phyloP scores from a whole-genome alignment of 2,329 filamentous ascomycete genomes.

The Fusarium nurragi region DNA sequence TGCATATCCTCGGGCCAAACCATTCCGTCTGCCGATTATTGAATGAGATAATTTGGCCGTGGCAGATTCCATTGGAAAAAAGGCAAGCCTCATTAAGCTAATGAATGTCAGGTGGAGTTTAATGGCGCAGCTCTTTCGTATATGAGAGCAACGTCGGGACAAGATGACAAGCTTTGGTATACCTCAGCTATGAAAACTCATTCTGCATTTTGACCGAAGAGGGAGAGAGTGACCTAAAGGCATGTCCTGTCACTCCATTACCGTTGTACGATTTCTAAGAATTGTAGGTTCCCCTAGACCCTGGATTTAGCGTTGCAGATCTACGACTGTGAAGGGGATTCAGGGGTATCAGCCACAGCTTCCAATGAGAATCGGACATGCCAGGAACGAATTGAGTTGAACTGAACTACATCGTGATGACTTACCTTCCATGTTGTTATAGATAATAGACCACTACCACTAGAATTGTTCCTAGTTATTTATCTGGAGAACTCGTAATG shows the following conservation, averaged over 20 bases:
- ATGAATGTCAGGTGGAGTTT: not conserved
- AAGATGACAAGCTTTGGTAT: not conserved
- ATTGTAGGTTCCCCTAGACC: constrained; percentile 13
- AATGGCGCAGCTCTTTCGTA: not conserved
- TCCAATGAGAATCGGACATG: constrained; percentile 15
- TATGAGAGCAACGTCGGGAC: not conserved
- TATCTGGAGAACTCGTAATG: not conserved
- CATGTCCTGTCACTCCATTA: not conserved
- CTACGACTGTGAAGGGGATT: constrained; percentile 16
- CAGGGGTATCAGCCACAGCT: constrained; percentile 23
- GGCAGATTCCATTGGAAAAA: not conserved
- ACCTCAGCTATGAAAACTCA: not conserved
- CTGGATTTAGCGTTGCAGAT: constrained; percentile 38
- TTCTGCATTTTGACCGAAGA: not conserved
- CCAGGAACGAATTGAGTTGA: not conserved
- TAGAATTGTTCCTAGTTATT: not conserved
- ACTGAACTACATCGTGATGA: not conserved
- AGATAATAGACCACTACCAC: not conserved
- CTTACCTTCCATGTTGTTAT: not conserved
- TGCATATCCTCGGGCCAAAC: not conserved
- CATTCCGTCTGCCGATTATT: constrained; percentile 6
- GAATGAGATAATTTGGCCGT: constrained; percentile 1
- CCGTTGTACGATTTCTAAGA: not conserved
- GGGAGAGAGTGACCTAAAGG: not conserved
- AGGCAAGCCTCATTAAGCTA: constrained; percentile 9